Percentiles rank a stretch among this genome's conserved stretches.
phyloP scores from a whole-genome alignment of 768 basidiomycete genomes.

The Russula lepida region DNA sequence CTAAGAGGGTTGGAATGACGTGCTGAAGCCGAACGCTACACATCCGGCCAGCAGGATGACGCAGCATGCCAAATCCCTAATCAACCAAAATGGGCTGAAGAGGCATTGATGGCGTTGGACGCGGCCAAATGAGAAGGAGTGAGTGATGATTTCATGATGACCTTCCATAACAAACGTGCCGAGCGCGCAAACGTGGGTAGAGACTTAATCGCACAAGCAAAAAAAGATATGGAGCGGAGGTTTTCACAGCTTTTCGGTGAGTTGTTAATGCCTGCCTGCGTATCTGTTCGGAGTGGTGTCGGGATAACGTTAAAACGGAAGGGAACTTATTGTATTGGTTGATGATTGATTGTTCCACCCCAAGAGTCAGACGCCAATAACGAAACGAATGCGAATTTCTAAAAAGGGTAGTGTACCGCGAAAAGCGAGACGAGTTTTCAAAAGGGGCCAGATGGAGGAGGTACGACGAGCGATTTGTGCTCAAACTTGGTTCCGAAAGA shows the following conservation, averaged over 20 bases:
- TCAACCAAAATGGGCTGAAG: not conserved
- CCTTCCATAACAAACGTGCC: not conserved
- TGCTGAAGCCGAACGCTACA: not conserved
- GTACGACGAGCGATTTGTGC: constrained; percentile 15
- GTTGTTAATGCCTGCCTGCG: constrained; percentile 6
- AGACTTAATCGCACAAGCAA: not conserved
- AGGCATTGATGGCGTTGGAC: not conserved
- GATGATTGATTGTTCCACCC: not conserved
- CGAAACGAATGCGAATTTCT: not conserved
- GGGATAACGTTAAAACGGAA: constrained; percentile 5
- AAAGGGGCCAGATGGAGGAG: not conserved
- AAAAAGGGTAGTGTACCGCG: not conserved
- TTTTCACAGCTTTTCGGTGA: not conserved
- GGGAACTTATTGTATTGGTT: not conserved
- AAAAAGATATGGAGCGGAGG: not conserved
- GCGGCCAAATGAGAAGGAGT: not conserved
- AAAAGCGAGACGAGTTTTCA: constrained; percentile 14
- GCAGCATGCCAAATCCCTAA: not conserved
- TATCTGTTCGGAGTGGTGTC: not conserved
- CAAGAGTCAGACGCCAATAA: not conserved
- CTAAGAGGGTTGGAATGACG: constrained; percentile 2
- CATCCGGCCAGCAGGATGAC: not conserved
- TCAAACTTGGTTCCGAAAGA: constrained; percentile 1
- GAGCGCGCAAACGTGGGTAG: not conserved
- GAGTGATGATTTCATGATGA: not conserved